Evolutionary conservation across 2,329 filamentous ascomycete genomes (phyloP).

Genomic region (Nectriaceae sp.): DNA sequence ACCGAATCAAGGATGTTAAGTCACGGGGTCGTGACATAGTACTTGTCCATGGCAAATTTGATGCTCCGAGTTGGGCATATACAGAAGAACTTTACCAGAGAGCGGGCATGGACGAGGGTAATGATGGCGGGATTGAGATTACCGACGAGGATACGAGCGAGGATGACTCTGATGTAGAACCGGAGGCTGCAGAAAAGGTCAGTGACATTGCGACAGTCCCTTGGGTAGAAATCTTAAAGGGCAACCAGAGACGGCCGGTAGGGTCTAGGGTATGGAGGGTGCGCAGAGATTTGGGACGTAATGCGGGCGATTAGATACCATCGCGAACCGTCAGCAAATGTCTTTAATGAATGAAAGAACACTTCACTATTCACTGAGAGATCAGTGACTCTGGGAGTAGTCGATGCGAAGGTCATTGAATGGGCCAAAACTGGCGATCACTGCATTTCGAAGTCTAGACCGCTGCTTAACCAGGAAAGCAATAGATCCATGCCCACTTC

Average conservation of each 20-base stretch:
- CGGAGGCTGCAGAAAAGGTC: conserved; percentile 22
- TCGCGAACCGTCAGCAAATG: no score
- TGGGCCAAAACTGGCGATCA: no score
- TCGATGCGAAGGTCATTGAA: no score
- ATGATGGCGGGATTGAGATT: conserved; percentile 30
- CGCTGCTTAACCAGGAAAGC: background rate
- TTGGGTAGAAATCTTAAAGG: conserved; percentile 61
- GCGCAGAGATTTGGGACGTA: conserved; percentile 60
- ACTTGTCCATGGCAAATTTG: conserved; percentile 68
- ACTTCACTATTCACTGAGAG: no score
- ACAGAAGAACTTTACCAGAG: conserved; percentile 59
- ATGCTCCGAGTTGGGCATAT: conserved; percentile 70
- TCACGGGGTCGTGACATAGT: conserved; percentile 53
- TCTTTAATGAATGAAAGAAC: no score
- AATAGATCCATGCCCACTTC: background rate
- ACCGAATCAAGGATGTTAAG: conserved; percentile 42
- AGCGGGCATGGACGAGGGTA: conserved; percentile 33
- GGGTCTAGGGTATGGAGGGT: conserved; percentile 66
- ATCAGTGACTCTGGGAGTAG: no score
- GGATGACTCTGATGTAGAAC: conserved; percentile 33
- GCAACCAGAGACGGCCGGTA: conserved; percentile 55
- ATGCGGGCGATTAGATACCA: conserved; percentile 30
- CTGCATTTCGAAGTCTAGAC: background rate
- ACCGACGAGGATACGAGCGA: conserved; percentile 38
- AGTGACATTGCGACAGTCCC: conserved; percentile 41